Conservation (phyloP, 2,329 filamentous ascomycete species). For the Trichoderma sp. region DNA sequence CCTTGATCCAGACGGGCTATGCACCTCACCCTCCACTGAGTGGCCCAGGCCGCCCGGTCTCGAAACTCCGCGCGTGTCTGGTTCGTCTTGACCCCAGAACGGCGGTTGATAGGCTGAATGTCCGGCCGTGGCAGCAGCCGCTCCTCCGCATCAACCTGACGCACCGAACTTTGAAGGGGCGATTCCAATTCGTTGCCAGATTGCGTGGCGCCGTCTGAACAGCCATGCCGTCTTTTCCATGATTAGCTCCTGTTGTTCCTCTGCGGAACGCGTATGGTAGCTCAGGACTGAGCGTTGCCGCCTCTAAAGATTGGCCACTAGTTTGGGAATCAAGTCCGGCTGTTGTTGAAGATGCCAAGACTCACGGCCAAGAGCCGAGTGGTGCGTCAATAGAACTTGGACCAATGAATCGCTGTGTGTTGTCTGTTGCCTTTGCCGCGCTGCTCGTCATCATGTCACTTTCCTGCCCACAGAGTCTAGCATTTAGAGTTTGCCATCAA, state of each 20-base stretch:
- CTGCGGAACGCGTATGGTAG: background rate
- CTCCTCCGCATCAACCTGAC: background rate
- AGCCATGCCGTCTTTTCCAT: background rate
- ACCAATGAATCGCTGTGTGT: background rate
- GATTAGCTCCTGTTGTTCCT: background rate
- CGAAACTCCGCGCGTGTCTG: conserved; percentile 6
- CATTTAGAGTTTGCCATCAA: background rate
- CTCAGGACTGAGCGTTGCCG: background rate
- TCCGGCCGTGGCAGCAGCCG: background rate
- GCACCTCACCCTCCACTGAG: background rate
- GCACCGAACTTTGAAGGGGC: background rate
- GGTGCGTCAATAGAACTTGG: background rate
- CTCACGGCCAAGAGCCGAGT: background rate
- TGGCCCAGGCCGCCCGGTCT: conserved; percentile 13
- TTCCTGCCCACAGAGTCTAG: background rate
- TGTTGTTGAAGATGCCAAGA: background rate
- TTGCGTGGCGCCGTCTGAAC: background rate
- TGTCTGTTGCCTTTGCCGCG: background rate
- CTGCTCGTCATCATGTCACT: background rate
- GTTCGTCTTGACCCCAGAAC: background rate
- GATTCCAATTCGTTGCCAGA: background rate
- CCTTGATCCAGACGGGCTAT: background rate
- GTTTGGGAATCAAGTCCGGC: background rate
- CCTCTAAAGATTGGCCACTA: background rate
- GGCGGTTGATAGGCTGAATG: background rate